Evolutionary conservation across 225 moss, liverwort and hornwort genomes (phyloP), one percentile per base, ranked within the genome.

Genomic region (Polytrichum commune): DNA sequence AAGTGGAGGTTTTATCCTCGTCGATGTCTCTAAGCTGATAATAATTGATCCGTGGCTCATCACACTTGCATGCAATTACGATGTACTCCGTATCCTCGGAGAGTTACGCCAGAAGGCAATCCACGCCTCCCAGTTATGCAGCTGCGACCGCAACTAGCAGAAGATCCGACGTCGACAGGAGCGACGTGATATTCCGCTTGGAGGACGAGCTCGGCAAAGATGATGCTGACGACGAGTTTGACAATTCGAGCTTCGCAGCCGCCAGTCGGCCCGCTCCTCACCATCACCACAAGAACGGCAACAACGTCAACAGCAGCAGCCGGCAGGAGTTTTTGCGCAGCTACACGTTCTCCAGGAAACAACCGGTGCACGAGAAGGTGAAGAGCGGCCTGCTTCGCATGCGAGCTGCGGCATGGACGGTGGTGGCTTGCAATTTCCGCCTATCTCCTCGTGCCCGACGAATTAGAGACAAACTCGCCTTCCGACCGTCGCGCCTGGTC

Each of bases 321-420:
- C 72, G 89, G 74, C 81, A 81, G 78, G 83, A 78, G 67, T 89
- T 77, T 68, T 69, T 89, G 69, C 83, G 89, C 19, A 83, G 82
- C 60, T 89, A 74, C 83, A 89, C 79, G 22, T 89, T 89, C 73
- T 80, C 76, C 60, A 74, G 74, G 76, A 67, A 81, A 32, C 64
- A 74, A 64, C 71, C 83, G 38, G 18, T 77, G 72, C 74, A 65
- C 56, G 84, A 83, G 72, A 75, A 73, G 70, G 68, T 83, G 65
- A 72, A 66, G 69, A 72, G 64, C 10, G 62, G 74, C 38, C 53
- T 85, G 26, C 16, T 29, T 57, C 76, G 76, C 5, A 27, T 88
- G 9, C 85, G 78, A 63, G 81, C 79, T 25, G 80, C 85, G 16
- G 82, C 80, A n/a, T 75, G 79, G 70, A 79, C 83, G 7, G 72